Percentiles rank a stretch among this genome's conserved stretches.
Conservation (phyloP, 1,139 yeast species). For the Hyphopichia burtonii region DNA sequence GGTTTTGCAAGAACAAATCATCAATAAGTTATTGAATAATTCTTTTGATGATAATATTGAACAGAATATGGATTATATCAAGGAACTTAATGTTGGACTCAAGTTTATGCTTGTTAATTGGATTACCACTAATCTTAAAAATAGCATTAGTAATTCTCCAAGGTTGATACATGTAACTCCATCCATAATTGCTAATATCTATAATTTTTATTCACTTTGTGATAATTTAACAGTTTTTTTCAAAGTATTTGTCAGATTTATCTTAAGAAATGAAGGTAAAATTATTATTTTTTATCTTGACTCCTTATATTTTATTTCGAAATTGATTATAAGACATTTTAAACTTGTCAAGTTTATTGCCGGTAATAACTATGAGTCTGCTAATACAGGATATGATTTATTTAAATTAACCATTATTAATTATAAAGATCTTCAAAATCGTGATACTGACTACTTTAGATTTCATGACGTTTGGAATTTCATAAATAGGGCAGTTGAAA, state of each 20-base stretch:
- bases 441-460: constrained; percentile 34
- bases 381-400: constrained; percentile 33
- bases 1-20: constrained; percentile 21
- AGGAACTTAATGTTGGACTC: constrained; percentile 35
- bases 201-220: constrained; percentile 31
- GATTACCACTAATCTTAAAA: constrained; percentile 40
- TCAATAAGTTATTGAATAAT: constrained; percentile 21
- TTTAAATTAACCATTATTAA: constrained; percentile 33
- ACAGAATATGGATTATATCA: constrained; percentile 14
- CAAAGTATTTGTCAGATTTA: constrained; percentile 33
- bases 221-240: constrained; percentile 44
- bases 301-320: constrained; percentile 35
- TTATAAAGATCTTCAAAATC: constrained; percentile 32
- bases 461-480: constrained; percentile 39
- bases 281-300: constrained; percentile 43
- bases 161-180: constrained; percentile 40
- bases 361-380: constrained; percentile 23
- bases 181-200: constrained; percentile 28
- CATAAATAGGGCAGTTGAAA: constrained; percentile 31
- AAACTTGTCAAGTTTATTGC: constrained; percentile 37
- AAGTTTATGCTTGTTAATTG: constrained; percentile 44
- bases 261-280: constrained; percentile 42
- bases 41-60: constrained; percentile 13
- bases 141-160: constrained; percentile 28
- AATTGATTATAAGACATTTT: constrained; percentile 35